Conservation (phyloP, 306 rosid species). For the Prunus campanulata region DNA sequence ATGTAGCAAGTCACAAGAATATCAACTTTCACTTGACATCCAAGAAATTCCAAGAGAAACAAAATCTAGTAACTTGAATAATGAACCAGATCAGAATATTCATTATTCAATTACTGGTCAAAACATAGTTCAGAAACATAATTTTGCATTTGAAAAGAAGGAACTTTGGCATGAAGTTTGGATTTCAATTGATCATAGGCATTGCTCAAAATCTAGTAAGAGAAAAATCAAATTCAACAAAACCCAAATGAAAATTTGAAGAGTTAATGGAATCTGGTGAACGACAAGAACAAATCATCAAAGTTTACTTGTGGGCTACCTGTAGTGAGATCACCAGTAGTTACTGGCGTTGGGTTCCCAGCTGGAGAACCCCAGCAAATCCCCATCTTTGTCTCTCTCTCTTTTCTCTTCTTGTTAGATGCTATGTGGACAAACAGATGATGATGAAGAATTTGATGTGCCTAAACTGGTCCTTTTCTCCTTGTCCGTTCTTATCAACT, state of each 20-base stretch:
- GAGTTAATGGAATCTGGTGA: neutral
- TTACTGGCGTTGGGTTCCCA: conserved; percentile 30
- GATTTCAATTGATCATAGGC: neutral
- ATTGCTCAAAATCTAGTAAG: neutral
- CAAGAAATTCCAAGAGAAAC: neutral
- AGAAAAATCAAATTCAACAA: neutral
- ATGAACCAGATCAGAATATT: neutral
- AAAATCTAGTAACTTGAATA: neutral
- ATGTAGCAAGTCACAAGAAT: conserved; percentile 7
- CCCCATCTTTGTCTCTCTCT: conserved; percentile 53
- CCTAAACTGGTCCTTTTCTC: neutral
- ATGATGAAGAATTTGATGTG: neutral
- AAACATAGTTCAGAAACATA: neutral
- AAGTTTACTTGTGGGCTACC: conserved; percentile 26
- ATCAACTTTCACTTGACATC: neutral
- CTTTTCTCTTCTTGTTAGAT: conserved; percentile 1
- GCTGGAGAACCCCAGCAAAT: conserved; percentile 69
- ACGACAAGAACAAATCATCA: conserved; percentile 1
- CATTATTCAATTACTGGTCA: conserved; percentile 1
- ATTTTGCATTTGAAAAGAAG: neutral
- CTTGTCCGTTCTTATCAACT: neutral
- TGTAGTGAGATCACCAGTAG: conserved; percentile 50
- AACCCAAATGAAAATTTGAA: conserved; percentile 18
- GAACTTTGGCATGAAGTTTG: neutral
- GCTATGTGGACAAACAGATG: neutral